Conservation (phyloP, 768 basidiomycete genomes). For the Lactarius indigo region DNA sequence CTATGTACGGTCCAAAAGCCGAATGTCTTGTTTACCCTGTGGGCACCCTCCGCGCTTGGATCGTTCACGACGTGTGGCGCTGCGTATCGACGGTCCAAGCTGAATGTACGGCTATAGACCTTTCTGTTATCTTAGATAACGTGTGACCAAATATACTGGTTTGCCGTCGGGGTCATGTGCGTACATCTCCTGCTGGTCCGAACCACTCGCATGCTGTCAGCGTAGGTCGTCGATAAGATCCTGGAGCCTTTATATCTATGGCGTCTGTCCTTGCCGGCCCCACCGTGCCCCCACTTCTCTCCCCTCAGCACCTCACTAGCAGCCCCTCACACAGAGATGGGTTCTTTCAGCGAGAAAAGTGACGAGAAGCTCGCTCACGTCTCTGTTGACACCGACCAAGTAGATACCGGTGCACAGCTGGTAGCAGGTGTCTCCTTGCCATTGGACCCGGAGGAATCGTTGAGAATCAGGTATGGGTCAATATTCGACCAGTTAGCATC, state of each 20-base stretch:
- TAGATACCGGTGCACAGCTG: slow-evolving; percentile 62
- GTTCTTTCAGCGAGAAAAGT: slow-evolving; percentile 18
- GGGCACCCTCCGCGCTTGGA: not conserved
- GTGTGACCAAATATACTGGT: not conserved
- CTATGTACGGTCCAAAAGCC: not conserved
- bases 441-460: slow-evolving; percentile 51
- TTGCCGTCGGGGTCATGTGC: not conserved
- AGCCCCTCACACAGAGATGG: slow-evolving; percentile 1
- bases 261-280: not conserved
- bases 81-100: not conserved
- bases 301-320: not conserved
- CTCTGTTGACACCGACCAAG: slow-evolving; percentile 44
- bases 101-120: not conserved
- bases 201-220: not conserved
- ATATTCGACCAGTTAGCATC: not conserved
- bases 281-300: not conserved
- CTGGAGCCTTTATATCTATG: not conserved
- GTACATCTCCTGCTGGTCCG: not conserved
- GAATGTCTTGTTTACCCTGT: not conserved
- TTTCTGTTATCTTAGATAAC: not conserved
- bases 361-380: slow-evolving; percentile 26
- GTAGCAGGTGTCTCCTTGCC: slow-evolving; percentile 42
- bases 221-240: not conserved
- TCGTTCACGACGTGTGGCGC: not conserved
- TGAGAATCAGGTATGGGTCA: slow-evolving; percentile 42